A percentile compares a stretch with the other conserved stretches of the same genome.
Evolutionary conservation across 345 rosid species (phyloP).

Genomic region (Clarkia xantiana): DNA sequence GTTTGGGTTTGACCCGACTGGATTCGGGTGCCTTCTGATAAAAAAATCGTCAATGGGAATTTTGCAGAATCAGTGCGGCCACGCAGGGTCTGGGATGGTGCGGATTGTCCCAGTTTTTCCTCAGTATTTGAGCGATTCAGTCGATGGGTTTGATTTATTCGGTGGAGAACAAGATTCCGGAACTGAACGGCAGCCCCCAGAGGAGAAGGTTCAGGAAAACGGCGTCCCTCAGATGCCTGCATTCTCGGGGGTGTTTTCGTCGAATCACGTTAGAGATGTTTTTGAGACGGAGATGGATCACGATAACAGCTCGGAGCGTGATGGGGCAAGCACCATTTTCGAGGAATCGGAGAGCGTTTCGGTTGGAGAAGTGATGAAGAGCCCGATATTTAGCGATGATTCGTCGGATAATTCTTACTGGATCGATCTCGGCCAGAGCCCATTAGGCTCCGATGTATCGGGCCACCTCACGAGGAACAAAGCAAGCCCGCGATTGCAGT

Average conservation of each 20-base stretch:
- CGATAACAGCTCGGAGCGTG: conserved; percentile 58
- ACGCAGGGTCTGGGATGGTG: conserved; percentile 65
- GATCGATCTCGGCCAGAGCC: conserved; percentile 69
- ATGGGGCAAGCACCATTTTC: conserved; percentile 64
- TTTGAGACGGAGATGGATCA: conserved; percentile 64
- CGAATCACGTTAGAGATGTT: conserved; percentile 63
- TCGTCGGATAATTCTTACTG: conserved; percentile 54
- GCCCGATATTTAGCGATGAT: conserved; percentile 54
- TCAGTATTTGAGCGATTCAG: conserved; percentile 56
- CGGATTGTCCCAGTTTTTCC: conserved; percentile 61
- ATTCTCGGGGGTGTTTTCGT: conserved; percentile 65
- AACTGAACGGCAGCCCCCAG: conserved; percentile 3
- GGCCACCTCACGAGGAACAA: conserved; percentile 24
- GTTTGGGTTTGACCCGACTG: conserved; percentile 70
- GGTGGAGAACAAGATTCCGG: conserved; percentile 31
- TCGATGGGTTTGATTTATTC: conserved; percentile 51
- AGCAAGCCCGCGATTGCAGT: conserved; percentile 24
- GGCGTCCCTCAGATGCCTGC: conserved; percentile 50
- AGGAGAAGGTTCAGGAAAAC: conserved; percentile 27
- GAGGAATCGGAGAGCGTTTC: conserved; percentile 72
- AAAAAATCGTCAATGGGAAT: conserved; percentile 71
- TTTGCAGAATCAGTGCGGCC: conserved; percentile 50
- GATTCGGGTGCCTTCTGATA: conserved; percentile 76
- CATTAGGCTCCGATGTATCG: conserved; percentile 32
- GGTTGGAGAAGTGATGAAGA: conserved; percentile 68